phyloP scores from a whole-genome alignment of 352 stramenopile species.

The Peronospora tabacina region DNA sequence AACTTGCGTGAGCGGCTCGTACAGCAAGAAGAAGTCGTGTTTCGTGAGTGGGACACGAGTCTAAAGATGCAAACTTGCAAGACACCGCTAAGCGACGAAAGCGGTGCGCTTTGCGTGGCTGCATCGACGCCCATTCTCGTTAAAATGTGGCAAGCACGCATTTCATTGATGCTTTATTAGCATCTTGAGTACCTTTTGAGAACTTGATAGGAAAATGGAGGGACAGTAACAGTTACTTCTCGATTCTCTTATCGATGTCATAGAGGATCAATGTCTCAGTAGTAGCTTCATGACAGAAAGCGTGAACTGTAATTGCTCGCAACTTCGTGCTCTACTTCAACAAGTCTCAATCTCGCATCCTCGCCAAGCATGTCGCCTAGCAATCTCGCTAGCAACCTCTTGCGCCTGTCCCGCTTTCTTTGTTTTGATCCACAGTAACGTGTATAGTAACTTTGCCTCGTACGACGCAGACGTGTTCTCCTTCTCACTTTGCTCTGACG shows the following conservation, averaged over 20 bases:
- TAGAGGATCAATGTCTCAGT: conserved; percentile 34
- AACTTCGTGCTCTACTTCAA: conserved; percentile 36
- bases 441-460: conserved; percentile 34
- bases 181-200: conserved; percentile 37
- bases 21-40: too few species aligned
- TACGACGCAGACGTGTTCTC: conserved; percentile 26
- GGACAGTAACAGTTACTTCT: conserved; percentile 11
- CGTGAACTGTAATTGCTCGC: neutral
- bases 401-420: conserved; percentile 37
- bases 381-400: too few species aligned
- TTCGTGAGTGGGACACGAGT: too few species aligned
- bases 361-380: conserved; percentile 43
- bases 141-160: conserved; percentile 41
- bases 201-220: too few species aligned
- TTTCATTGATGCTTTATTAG: conserved; percentile 52
- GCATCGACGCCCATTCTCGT: conserved; percentile 74
- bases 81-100: conserved; percentile 45
- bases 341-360: conserved; percentile 37
- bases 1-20: too few species aligned
- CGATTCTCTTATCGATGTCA: conserved; percentile 33
- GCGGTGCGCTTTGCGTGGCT: conserved; percentile 64
- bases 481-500: too few species aligned
- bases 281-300: neutral
- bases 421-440: conserved; percentile 30
- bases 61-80: conserved; percentile 66